Evolutionary conservation across 2,329 filamentous ascomycete genomes (phyloP).

Genomic region (Aureobasidium leucospermi): DNA sequence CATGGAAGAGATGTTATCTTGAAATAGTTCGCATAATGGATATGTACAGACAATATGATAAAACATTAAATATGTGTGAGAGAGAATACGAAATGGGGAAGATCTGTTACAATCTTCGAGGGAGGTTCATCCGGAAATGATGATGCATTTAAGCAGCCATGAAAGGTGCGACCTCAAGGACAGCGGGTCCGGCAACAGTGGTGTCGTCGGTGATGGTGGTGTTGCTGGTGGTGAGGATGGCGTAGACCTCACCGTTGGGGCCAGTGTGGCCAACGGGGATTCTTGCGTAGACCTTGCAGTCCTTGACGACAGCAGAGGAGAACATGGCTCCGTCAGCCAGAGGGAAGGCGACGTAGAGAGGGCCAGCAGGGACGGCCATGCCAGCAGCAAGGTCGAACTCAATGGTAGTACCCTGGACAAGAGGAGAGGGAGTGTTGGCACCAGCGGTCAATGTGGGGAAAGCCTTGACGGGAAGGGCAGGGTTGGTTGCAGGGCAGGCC

Average conservation of each 20-base stretch:
- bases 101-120: background rate
- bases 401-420: conserved; percentile 17
- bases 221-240: conserved; percentile 20
- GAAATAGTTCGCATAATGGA: background rate
- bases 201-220: conserved; percentile 22
- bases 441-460: conserved; percentile 20
- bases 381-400: conserved; percentile 18
- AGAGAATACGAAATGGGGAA: background rate
- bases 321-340: conserved; percentile 20
- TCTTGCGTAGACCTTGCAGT: conserved; percentile 6
- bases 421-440: background rate
- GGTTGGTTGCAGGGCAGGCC: conserved; percentile 49
- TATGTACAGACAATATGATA: background rate
- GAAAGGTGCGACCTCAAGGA: background rate
- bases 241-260: conserved; percentile 22
- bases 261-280: conserved; percentile 17
- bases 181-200: conserved; percentile 24
- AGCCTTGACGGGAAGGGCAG: conserved; percentile 50
- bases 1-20: background rate
- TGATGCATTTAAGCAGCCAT: background rate
- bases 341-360: conserved; percentile 23
- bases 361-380: conserved; percentile 18
- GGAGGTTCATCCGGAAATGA: background rate
- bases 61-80: background rate
- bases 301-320: conserved; percentile 14